These are phyloP conservation scores for Eucalyptus virginea DNA, from an alignment of 345 rosid species.

Conservation along the genomic window DNA sequence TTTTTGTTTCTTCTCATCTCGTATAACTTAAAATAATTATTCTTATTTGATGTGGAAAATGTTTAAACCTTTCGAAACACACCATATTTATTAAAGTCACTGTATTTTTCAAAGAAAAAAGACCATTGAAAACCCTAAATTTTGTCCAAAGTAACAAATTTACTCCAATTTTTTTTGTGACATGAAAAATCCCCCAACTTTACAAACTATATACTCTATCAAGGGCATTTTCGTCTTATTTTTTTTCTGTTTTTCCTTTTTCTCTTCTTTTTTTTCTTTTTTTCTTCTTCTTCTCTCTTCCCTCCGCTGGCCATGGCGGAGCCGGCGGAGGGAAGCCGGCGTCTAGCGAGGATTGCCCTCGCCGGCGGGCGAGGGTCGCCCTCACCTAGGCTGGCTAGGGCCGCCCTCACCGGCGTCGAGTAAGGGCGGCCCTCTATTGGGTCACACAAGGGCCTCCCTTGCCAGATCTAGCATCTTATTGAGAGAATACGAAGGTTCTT, in stretches of 20 bases:
- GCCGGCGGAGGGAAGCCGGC: accelerated
- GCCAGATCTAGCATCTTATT: too few relatives aligned
- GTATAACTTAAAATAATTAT: neutral
- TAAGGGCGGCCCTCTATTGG: too few relatives aligned
- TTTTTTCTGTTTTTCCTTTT: too few relatives aligned
- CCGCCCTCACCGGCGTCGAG: accelerated
- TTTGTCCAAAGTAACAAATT: accelerated
- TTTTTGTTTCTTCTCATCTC: neutral
- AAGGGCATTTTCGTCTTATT: too few relatives aligned
- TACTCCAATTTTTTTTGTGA: too few relatives aligned
- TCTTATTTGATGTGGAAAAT: neutral
- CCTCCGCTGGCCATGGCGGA: accelerated
- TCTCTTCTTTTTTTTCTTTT: too few relatives aligned
- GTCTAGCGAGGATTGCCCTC: accelerated
- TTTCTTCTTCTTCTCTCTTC: too few relatives aligned
- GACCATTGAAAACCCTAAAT: too few relatives aligned
- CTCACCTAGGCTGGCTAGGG: accelerated
- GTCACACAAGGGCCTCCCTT: accelerated
- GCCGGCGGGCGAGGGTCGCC: too few relatives aligned
- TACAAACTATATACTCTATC: accelerated
- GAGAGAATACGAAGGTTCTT: neutral
- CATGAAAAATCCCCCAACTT: accelerated
- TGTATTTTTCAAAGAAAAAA: neutral
- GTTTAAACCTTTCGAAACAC: neutral
- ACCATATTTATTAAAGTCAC: neutral